Base-by-base conservation (phyloP, 2,329 filamentous ascomycete genomes). In the Phyllosticta ampelicida region DNA sequence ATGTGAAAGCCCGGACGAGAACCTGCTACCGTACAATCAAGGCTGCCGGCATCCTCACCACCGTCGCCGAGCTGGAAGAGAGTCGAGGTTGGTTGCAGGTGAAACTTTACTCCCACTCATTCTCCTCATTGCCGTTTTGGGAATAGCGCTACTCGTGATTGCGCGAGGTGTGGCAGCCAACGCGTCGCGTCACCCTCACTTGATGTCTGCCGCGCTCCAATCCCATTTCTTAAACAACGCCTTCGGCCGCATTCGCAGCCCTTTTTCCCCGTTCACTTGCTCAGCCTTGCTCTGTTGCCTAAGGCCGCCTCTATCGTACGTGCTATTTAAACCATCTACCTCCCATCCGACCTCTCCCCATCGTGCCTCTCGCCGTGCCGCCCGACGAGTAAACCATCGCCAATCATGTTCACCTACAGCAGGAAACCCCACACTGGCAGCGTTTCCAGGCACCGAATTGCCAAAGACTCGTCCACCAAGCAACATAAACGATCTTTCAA, bases 381-480 rank as follows among this genome's bases (percentile, higher is more conserved):
- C 36, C 36, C 16, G 36, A 16, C 36, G 13, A 6, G 6, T 44
- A 13, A 18, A 44, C 36, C 36, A n/a, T n/a, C 2, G 36, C 36
- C 36, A 13, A 69, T 61, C 62, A 72, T 72, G 70, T 71, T 72
- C 59, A 67, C 67, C 65, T 70, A 67, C 62, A 60, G 61, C 65
- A 67, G 64, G 63, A 44, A 44, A 44, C 36, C 36, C 13, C 67
- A 56, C 65, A 64, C 68, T 48, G 67, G 67, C 28, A 72, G 68
- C 65, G 68, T 73, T 62, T 72, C 70, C 23, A 71, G 72, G 64
- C 66, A 71, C 62, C 67, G 71, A 60, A 67, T 70, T 57, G 68
- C 65, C 66, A 72, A 72, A 60, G 69, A 69, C 9, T 71, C 70
- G 8, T 63, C 66, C 62, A 72, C n/a, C n/a, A n/a, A n/a, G n/a